Conservation (phyloP, 2,329 filamentous ascomycete species). For the Dactylellina sp. region DNA sequence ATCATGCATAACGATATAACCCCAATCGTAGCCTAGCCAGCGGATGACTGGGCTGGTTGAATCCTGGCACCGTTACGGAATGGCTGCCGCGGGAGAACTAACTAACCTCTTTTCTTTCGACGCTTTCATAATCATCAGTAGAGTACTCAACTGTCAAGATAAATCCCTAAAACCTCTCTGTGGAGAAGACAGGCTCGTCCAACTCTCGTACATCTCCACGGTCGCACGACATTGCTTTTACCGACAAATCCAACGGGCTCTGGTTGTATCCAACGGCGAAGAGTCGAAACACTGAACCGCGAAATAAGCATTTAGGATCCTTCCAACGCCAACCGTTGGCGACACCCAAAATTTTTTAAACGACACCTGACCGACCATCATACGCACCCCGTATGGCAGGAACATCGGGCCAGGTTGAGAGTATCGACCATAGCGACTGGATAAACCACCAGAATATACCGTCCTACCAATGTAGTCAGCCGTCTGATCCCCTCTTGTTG, state of each 20-base stretch:
- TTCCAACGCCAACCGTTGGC: background rate
- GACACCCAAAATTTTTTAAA: slow-evolving; percentile 1
- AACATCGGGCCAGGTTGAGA: slow-evolving; percentile 27
- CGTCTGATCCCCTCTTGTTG: slow-evolving; percentile 3
- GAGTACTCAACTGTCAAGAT: too few relatives aligned
- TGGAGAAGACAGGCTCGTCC: too few relatives aligned
- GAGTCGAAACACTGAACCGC: too few relatives aligned
- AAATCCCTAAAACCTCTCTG: too few relatives aligned
- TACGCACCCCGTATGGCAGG: slow-evolving; percentile 25
- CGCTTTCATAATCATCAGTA: background rate
- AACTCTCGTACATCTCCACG: too few relatives aligned
- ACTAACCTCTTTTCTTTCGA: background rate
- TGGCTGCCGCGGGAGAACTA: background rate
- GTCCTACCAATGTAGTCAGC: slow-evolving; percentile 22
- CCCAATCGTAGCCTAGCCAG: background rate
- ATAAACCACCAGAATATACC: slow-evolving; percentile 14
- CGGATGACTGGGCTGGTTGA: background rate
- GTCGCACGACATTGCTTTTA: too few relatives aligned
- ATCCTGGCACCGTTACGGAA: background rate
- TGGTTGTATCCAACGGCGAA: too few relatives aligned
- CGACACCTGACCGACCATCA: background rate
- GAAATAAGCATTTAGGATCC: background rate
- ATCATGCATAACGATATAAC: background rate
- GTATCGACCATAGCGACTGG: slow-evolving; percentile 16
- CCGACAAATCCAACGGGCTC: too few relatives aligned